Percentiles rank a stretch among this genome's conserved stretches.
phyloP scores from a whole-genome alignment of 106 monocot genomes.

The Alisma plantagoaquatica region DNA sequence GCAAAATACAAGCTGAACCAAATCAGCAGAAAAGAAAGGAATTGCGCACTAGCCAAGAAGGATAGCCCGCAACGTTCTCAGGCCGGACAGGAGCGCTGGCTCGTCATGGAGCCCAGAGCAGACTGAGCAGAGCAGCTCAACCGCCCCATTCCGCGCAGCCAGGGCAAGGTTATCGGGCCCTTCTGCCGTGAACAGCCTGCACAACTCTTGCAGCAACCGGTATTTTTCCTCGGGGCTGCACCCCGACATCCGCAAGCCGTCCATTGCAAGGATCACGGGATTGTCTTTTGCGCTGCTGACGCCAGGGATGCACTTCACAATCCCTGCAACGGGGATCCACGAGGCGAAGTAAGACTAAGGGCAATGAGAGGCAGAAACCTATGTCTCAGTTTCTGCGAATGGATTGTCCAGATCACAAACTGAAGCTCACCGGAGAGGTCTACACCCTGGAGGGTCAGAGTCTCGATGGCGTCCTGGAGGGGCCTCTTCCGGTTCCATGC shows the following conservation, averaged over 20 bases:
- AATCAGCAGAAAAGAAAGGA: not conserved
- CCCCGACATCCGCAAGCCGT: slow-evolving; percentile 14
- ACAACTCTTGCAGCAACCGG: slow-evolving; percentile 35
- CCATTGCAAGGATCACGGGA: slow-evolving; percentile 42
- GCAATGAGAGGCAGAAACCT: not conserved
- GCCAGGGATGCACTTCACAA: slow-evolving; percentile 80
- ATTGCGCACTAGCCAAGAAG: slow-evolving; percentile 11
- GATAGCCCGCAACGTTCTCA: slow-evolving; percentile 12
- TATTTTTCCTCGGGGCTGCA: slow-evolving; percentile 10
- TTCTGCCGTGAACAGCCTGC: slow-evolving; percentile 27
- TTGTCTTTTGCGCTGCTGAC: slow-evolving; percentile 31
- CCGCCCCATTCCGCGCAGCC: slow-evolving; percentile 66
- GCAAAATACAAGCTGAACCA: too few species aligned
- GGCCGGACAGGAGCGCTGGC: slow-evolving; percentile 5
- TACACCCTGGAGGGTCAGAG: slow-evolving; percentile 78
- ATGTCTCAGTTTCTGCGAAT: not conserved
- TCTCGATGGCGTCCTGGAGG: slow-evolving; percentile 70
- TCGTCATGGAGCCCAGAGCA: slow-evolving; percentile 24
- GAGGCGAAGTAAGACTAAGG: not conserved
- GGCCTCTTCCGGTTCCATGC: slow-evolving; percentile 83
- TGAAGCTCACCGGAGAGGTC: slow-evolving; percentile 55
- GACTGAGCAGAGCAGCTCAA: slow-evolving; percentile 50
- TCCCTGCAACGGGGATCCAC: slow-evolving; percentile 27
- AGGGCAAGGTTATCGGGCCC: slow-evolving; percentile 38
- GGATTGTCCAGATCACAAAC: too few species aligned